Evolutionary conservation across 2,329 filamentous ascomycete genomes (phyloP).

Genomic region (Penicillium brasilianum): DNA sequence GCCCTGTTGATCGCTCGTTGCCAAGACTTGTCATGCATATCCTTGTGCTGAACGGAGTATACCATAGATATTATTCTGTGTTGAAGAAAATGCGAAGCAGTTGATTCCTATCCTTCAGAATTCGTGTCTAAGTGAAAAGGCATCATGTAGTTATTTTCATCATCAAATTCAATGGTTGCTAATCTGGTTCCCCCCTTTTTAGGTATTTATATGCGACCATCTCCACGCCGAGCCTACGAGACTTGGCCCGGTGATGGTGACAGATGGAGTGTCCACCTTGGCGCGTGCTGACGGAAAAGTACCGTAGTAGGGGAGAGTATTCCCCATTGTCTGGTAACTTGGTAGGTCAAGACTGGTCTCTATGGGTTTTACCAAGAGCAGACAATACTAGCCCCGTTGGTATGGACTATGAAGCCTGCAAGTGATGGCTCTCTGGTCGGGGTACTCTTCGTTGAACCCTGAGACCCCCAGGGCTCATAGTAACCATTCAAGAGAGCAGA

Average conservation of each 20-base stretch:
- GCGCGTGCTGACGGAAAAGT: constrained; percentile 1
- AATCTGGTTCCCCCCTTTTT: too few species aligned
- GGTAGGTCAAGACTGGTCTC: neutral
- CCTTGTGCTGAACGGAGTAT: too few species aligned
- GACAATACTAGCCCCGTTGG: neutral
- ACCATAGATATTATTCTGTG: too few species aligned
- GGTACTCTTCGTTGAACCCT: neutral
- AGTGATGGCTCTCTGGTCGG: neutral
- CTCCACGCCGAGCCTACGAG: neutral
- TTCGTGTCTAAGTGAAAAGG: too few species aligned
- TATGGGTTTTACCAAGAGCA: too few species aligned
- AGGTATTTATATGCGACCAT: neutral
- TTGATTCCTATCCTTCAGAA: too few species aligned
- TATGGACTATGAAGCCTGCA: too few species aligned
- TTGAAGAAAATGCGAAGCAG: too few species aligned
- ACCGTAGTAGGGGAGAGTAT: neutral
- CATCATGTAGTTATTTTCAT: too few species aligned
- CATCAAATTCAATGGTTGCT: too few species aligned
- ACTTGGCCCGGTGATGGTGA: constrained; percentile 3
- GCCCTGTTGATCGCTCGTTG: neutral
- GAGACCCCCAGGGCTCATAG: neutral
- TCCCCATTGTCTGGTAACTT: neutral
- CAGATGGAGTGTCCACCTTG: constrained; percentile 8
- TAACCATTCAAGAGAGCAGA: neutral
- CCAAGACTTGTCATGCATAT: neutral